Evolutionary conservation across 2,329 filamentous ascomycete species (phyloP).

Genomic region (Aspergillus sp.): DNA sequence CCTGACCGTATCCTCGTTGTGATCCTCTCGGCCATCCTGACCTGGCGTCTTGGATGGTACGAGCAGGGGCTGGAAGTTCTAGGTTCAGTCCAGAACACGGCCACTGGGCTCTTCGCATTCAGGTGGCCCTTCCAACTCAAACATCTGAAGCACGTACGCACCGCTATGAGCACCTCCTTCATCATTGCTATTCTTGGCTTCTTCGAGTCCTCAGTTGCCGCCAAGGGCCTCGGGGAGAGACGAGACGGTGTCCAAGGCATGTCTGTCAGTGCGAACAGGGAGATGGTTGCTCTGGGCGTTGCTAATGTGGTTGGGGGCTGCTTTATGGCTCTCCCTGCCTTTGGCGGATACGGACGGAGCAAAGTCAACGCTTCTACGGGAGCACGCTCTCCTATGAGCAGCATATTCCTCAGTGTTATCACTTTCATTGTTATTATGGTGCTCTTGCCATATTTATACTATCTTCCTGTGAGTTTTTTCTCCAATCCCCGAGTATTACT

Average conservation of each 20-base stretch:
- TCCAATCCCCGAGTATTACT: not conserved
- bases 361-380: conserved; percentile 94
- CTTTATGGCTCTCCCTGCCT: conserved; percentile 90
- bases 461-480: conserved; percentile 72
- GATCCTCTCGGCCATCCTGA: conserved; percentile 76
- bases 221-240: conserved; percentile 76
- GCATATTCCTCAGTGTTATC: conserved; percentile 79
- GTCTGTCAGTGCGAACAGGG: conserved; percentile 83
- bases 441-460: conserved; percentile 89
- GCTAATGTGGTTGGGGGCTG: conserved; percentile 90
- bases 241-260: conserved; percentile 73
- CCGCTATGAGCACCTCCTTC: conserved; percentile 87
- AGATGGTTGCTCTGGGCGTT: conserved; percentile 85
- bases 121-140: conserved; percentile 79
- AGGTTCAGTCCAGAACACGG: conserved; percentile 73
- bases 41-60: conserved; percentile 77
- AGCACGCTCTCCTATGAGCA: conserved; percentile 90
- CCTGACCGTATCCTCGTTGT: conserved; percentile 92
- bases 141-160: conserved; percentile 78
- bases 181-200: conserved; percentile 95
- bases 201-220: conserved; percentile 95
- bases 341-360: conserved; percentile 93
- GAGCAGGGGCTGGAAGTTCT: conserved; percentile 77
- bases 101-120: conserved; percentile 73
- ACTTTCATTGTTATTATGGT: conserved; percentile 79